Evolutionary conservation across 1,284 basidiomycete species (phyloP).

Genomic region (Sporisorium sorghi): DNA sequence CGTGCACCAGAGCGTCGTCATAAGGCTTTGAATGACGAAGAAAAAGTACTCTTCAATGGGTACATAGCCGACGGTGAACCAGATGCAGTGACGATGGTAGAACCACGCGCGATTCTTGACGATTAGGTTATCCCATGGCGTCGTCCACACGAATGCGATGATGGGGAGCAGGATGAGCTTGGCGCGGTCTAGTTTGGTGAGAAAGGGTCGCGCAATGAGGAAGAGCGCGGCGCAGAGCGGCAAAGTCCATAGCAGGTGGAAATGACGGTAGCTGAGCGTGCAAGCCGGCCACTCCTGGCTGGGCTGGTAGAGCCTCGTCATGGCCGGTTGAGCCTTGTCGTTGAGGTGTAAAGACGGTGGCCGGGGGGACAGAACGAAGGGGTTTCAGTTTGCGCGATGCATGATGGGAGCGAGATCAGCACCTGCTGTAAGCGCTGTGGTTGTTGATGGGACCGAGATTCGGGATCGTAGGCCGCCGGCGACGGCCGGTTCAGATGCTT

Average conservation of each 20-base stretch:
- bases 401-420: not conserved
- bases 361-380: no score
- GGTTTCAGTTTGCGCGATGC: no score
- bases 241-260: constrained; percentile 59
- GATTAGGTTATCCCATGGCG: constrained; percentile 63
- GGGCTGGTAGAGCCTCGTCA: constrained; percentile 18
- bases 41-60: constrained; percentile 66
- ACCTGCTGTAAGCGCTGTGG: not conserved
- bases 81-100: constrained; percentile 59
- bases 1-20: constrained; percentile 58
- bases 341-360: not conserved
- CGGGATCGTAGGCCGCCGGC: not conserved
- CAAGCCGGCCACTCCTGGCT: constrained; percentile 46
- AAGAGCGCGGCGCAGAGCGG: constrained; percentile 53
- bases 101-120: constrained; percentile 60
- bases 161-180: constrained; percentile 59
- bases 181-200: constrained; percentile 56
- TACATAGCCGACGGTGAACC: constrained; percentile 59
- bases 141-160: constrained; percentile 65
- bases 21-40: constrained; percentile 64
- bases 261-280: constrained; percentile 56
- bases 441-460: not conserved
- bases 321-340: constrained; percentile 1
- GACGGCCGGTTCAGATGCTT: constrained; percentile 3
- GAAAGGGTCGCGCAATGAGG: constrained; percentile 50